These are phyloP conservation scores for Dendrobium officinale DNA, from an alignment of 106 monocot genomes.

Conservation along the genomic window DNA sequence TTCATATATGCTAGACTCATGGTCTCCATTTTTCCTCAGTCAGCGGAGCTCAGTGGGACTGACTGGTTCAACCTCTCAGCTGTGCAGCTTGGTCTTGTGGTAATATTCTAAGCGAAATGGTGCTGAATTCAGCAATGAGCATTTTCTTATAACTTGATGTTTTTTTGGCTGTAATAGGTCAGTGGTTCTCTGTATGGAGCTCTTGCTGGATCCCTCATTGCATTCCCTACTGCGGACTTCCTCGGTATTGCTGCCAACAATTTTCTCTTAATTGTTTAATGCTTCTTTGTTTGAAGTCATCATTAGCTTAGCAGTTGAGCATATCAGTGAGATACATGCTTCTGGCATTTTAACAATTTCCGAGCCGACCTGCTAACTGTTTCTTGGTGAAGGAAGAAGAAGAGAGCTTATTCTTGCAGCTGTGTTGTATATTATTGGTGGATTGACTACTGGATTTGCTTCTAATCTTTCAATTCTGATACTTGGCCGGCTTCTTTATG, in stretches of 20 bases:
- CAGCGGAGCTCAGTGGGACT: conserved; percentile 83
- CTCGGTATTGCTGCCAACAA: conserved; percentile 42
- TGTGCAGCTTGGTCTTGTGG: conserved; percentile 89
- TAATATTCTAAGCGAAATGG: conserved; percentile 20
- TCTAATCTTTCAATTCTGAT: conserved; percentile 69
- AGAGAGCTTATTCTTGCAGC: conserved; percentile 76
- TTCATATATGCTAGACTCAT: background rate
- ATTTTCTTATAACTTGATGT: background rate
- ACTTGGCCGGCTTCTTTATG: conserved; percentile 77
- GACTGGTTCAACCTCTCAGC: conserved; percentile 91
- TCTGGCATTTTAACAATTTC: background rate
- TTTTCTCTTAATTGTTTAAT: background rate
- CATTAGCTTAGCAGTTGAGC: background rate
- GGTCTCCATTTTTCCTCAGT: conserved; percentile 31
- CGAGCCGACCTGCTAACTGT: background rate
- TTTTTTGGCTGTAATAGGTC: conserved; percentile 23
- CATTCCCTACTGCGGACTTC: conserved; percentile 74
- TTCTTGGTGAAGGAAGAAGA: conserved; percentile 78
- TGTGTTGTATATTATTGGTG: conserved; percentile 62
- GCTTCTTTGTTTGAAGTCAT: background rate
- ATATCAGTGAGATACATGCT: background rate
- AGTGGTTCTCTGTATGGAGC: conserved; percentile 99
- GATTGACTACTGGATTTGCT: conserved; percentile 60
- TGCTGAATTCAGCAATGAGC: background rate
- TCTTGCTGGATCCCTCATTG: conserved; percentile 72